phyloP scores from a whole-genome alignment of 1,284 basidiomycete genomes.

The Leccinum angustisporum region DNA sequence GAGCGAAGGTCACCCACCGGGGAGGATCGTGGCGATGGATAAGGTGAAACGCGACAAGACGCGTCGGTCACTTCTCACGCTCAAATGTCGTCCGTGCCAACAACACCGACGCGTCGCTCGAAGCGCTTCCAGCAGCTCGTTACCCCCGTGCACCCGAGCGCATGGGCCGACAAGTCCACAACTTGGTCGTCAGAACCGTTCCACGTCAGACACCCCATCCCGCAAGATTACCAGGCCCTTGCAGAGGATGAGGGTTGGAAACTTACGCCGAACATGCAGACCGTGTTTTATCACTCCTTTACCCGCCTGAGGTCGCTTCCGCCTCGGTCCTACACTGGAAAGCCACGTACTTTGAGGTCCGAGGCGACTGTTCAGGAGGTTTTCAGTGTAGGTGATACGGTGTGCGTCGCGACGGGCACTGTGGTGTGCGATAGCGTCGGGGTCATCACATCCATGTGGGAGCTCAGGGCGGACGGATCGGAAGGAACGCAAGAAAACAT shows the following conservation, averaged over 20 bases:
- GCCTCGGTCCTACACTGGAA: constrained; percentile 25
- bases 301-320: constrained; percentile 20
- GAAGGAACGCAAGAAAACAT: constrained; percentile 36
- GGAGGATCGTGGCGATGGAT: constrained; percentile 6
- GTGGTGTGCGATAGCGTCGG: constrained; percentile 56
- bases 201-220: constrained; percentile 37
- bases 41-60: constrained; percentile 23
- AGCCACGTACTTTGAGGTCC: constrained; percentile 26
- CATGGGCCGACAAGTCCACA: constrained; percentile 32
- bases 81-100: constrained; percentile 20
- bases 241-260: constrained; percentile 35
- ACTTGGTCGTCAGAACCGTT: constrained; percentile 45
- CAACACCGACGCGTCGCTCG: constrained; percentile 45
- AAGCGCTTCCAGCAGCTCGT: constrained; percentile 53
- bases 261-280: constrained; percentile 20
- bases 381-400: constrained; percentile 62
- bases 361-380: constrained; percentile 24
- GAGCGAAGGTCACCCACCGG: constrained; percentile 22
- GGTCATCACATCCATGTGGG: constrained; percentile 68
- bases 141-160: constrained; percentile 36
- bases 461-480: constrained; percentile 36
- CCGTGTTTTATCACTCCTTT: constrained; percentile 35
- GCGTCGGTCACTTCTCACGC: constrained; percentile 9
- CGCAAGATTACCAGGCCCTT: constrained; percentile 35
- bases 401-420: constrained; percentile 57